Evolutionary conservation across 2,329 filamentous ascomycete species (phyloP).

Genomic region (Arthrobotrys conoides): DNA sequence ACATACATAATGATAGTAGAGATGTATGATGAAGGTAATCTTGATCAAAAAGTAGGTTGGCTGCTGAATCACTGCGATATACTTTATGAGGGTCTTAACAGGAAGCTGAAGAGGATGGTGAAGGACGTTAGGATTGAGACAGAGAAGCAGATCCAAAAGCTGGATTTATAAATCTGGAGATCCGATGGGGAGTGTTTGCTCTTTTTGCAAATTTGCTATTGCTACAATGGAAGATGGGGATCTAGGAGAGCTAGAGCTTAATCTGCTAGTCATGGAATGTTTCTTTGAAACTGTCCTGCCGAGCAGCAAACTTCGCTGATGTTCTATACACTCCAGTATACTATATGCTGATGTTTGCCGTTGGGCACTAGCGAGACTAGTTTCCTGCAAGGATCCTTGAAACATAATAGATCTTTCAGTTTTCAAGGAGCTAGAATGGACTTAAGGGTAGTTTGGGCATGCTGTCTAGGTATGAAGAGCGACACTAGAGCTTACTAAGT

Average conservation of each 20-base stretch:
- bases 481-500: background rate
- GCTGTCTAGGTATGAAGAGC: background rate
- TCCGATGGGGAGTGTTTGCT: constrained; percentile 38
- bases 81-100: constrained; percentile 32
- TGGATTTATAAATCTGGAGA: constrained; percentile 49
- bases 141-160: constrained; percentile 33
- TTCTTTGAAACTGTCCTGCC: constrained; percentile 31
- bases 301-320: constrained; percentile 21
- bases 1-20: background rate
- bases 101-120: constrained; percentile 30
- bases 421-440: background rate
- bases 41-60: constrained; percentile 1
- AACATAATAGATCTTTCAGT: constrained; percentile 3
- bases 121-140: constrained; percentile 22
- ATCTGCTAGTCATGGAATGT: constrained; percentile 14
- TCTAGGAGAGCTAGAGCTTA: constrained; percentile 3
- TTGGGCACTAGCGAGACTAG: constrained; percentile 20
- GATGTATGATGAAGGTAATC: background rate
- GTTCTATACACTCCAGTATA: background rate
- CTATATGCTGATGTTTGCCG: constrained; percentile 14
- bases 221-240: background rate
- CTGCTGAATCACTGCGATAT: constrained; percentile 23
- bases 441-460: background rate
- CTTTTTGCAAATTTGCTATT: constrained; percentile 9
- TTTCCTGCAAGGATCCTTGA: constrained; percentile 19